Evolutionary conservation across 2,329 filamentous ascomycete genomes (phyloP), one percentile per base, ranked within the genome.

Genomic region (Diatrype stigma): DNA sequence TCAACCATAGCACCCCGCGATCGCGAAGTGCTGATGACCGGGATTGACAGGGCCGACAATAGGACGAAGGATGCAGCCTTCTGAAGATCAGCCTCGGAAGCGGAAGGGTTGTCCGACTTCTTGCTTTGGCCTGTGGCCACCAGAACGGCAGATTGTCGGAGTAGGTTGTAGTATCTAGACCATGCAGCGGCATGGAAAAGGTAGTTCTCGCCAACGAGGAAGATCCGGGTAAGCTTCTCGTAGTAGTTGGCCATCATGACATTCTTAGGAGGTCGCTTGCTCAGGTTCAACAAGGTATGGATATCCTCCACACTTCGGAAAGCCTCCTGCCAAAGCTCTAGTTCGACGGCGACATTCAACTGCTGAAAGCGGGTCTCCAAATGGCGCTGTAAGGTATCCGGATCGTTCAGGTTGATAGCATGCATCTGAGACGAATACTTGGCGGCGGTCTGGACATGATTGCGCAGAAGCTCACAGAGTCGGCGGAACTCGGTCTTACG

Each of bases 161-260:
- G 86, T 32, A 99, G 85, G 69, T 91, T 96, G 80, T 96, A 97
- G 79, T 96, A 97, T 64, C 93, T 84, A 62, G 91, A 95, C 90
- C 91, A 99, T 56, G 94, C 91, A 49, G 94, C 94, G 61, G 94
- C 94, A 69, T 99, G 94, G 85, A 99, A 99, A 44, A 99, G 85
- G 71, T 97, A 97, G 80, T 99, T 99, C 76, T 97, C 94, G 71
- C 93, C 96, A 60, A 97, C 94, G 56, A 99, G 84, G 81, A 99
- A 99, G 71, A 99, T 99, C 58, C 92, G 86, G 38, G 94, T 96
- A 52, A 99, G 85, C 78, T 97, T 97, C 81, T 99, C 94, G 74
- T 97, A 99, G 81, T 99, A 99, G 79, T 97, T 99, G 75, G 94
- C 94, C 94, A 99, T 99, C 94, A 99, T 97, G 68, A 96, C 81